Conservation (phyloP, 805 yeast species). For the Saccharomycopsis malanga region DNA sequence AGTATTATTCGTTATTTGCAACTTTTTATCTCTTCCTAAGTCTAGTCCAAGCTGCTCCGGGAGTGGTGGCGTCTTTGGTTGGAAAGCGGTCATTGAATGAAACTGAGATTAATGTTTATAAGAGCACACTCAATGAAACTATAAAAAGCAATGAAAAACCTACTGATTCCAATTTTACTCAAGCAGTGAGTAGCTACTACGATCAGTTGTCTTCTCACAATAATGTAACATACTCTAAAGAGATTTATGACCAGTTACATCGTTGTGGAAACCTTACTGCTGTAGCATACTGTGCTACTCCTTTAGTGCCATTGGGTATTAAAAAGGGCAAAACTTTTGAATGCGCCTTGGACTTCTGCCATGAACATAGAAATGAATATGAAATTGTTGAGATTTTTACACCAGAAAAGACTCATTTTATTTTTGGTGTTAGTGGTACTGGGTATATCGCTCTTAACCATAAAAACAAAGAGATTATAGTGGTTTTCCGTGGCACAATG, state of each 20-base stretch:
- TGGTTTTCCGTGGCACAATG: conserved; percentile 60
- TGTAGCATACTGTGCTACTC: conserved; percentile 15
- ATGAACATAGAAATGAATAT: conserved; percentile 1
- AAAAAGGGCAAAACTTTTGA: conserved; percentile 3
- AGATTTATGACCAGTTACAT: conserved; percentile 15
- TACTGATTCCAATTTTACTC: too few species aligned
- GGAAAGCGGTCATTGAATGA: too few species aligned
- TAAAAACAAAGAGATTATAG: conserved; percentile 34
- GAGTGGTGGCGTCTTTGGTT: too few species aligned
- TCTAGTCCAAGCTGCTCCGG: too few species aligned
- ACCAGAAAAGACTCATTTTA: neutral
- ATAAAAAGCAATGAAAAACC: too few species aligned
- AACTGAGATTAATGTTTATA: too few species aligned
- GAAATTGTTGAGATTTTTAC: conserved; percentile 2
- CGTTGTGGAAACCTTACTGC: conserved; percentile 14
- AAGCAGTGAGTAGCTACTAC: too few species aligned
- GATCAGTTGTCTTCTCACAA: too few species aligned
- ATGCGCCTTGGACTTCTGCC: conserved; percentile 16
- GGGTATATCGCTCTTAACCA: conserved; percentile 50
- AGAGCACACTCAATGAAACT: too few species aligned
- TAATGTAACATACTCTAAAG: too few species aligned
- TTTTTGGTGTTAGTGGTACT: neutral
- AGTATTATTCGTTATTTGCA: too few species aligned
- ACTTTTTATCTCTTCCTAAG: too few species aligned
- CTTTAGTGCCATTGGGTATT: conserved; percentile 1